Conservation (phyloP, 1,284 basidiomycete species). For the Tilletiaria anomala region DNA sequence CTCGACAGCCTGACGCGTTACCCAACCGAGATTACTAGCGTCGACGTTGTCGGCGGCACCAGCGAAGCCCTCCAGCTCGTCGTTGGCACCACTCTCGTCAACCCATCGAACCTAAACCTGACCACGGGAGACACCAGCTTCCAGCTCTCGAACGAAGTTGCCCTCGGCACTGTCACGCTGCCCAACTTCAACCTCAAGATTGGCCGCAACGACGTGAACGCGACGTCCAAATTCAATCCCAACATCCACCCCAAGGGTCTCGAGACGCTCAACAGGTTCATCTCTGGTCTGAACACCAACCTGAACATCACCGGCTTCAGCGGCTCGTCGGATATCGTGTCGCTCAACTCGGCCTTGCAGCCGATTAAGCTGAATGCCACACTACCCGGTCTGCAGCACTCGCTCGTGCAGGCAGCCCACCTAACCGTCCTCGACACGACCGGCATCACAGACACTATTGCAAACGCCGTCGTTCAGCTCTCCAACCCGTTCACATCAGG, state of each 20-base stretch:
- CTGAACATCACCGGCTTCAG: slow-evolving; percentile 45
- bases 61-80: slow-evolving; percentile 50
- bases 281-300: slow-evolving; percentile 44
- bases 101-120: slow-evolving; percentile 58
- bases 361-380: slow-evolving; percentile 50
- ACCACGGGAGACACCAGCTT: slow-evolving; percentile 40
- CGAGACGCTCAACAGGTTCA: slow-evolving; percentile 57
- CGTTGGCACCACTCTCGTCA: slow-evolving; percentile 50
- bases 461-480: slow-evolving; percentile 53
- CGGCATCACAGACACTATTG: slow-evolving; percentile 52
- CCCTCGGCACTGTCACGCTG: slow-evolving; percentile 23
- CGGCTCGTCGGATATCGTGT: slow-evolving; percentile 51
- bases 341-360: slow-evolving; percentile 53
- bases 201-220: slow-evolving; percentile 27
- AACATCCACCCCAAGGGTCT: slow-evolving; percentile 52
- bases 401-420: slow-evolving; percentile 50
- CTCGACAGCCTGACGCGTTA: slow-evolving; percentile 52
- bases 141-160: slow-evolving; percentile 47
- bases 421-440: slow-evolving; percentile 53
- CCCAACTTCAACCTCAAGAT: slow-evolving; percentile 22
- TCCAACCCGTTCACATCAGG: slow-evolving; percentile 56
- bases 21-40: slow-evolving; percentile 48
- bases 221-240: slow-evolving; percentile 44
- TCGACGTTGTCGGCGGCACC: slow-evolving; percentile 59
- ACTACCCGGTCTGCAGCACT: slow-evolving; percentile 52